These are phyloP conservation scores for Neohortaea acidophila DNA, from an alignment of 495 filamentous ascomycete genomes.

Conservation along the genomic window DNA sequence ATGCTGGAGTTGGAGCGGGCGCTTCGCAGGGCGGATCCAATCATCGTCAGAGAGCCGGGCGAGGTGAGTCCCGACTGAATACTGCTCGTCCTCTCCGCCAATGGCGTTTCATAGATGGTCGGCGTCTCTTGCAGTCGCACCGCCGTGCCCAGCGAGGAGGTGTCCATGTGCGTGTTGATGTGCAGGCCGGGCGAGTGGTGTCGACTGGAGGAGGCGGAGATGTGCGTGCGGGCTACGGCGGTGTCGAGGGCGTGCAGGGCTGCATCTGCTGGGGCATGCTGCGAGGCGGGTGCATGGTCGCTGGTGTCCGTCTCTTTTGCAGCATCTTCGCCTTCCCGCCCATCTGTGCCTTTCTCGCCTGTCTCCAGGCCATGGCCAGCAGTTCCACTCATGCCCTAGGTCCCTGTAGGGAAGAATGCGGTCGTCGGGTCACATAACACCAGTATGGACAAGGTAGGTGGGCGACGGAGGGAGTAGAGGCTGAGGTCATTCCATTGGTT, in stretches of 20 bases:
- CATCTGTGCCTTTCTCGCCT: too few relatives aligned
- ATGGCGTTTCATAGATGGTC: constrained; percentile 13
- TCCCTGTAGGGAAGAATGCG: too few relatives aligned
- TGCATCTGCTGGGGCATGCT: too few relatives aligned
- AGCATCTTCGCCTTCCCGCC: too few relatives aligned
- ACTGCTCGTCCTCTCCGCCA: constrained; percentile 4
- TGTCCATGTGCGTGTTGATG: constrained; percentile 19
- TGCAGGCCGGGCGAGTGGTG: constrained; percentile 19
- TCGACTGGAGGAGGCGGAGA: background rate
- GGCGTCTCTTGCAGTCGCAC: constrained; percentile 6
- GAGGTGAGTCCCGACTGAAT: constrained; percentile 3
- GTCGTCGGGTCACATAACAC: too few relatives aligned
- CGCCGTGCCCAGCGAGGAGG: background rate
- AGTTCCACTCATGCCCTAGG: too few relatives aligned
- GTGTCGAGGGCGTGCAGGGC: background rate
- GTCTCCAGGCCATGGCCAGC: too few relatives aligned
- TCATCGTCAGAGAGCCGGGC: constrained; percentile 5
- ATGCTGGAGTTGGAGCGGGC: constrained; percentile 24
- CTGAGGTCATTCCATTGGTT: too few relatives aligned
- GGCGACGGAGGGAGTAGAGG: too few relatives aligned
- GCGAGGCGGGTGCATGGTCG: too few relatives aligned
- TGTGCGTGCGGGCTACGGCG: background rate
- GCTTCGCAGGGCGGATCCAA: constrained; percentile 5
- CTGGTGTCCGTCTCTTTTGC: too few relatives aligned
- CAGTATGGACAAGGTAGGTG: too few relatives aligned